These are phyloP conservation scores for Adansonia rubrostipa DNA, from an alignment of 441 rosid species.

Conservation along the genomic window DNA sequence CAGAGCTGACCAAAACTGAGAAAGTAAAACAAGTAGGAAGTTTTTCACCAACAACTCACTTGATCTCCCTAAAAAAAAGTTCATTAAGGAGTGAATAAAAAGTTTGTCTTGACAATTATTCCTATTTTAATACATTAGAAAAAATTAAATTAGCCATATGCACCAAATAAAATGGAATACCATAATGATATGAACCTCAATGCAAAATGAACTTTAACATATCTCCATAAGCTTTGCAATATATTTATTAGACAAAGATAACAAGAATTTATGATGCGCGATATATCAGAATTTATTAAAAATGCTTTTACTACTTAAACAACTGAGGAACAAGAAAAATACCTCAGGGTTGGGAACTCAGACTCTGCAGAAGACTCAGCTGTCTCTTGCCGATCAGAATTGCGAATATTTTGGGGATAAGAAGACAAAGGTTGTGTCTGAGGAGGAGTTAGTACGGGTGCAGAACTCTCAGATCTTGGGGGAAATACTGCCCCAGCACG, in stretches of 20 bases:
- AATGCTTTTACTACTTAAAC: constrained; percentile 8
- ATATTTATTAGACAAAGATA: too few species aligned
- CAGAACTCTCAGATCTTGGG: constrained; percentile 83
- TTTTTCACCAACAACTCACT: constrained; percentile 1
- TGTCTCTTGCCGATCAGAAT: constrained; percentile 56
- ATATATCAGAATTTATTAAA: too few species aligned
- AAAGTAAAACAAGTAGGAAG: too few species aligned
- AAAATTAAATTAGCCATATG: neutral
- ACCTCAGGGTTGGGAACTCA: constrained; percentile 93
- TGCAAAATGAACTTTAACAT: too few species aligned
- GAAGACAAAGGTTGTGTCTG: constrained; percentile 91
- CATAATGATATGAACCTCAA: neutral
- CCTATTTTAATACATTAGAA: neutral
- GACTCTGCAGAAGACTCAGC: constrained; percentile 87
- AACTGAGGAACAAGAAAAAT: constrained; percentile 27
- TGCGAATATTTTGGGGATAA: constrained; percentile 75
- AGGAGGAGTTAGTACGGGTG: constrained; percentile 93
- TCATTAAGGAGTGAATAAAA: neutral
- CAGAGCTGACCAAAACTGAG: neutral
- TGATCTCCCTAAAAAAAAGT: neutral
- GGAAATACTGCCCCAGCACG: constrained; percentile 98
- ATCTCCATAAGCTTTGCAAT: too few species aligned
- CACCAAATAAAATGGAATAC: neutral
- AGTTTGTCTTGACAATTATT: neutral
- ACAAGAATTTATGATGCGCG: too few species aligned